Evolutionary conservation across 805 yeast species (phyloP).

Genomic region (Myxozyma sirexii): DNA sequence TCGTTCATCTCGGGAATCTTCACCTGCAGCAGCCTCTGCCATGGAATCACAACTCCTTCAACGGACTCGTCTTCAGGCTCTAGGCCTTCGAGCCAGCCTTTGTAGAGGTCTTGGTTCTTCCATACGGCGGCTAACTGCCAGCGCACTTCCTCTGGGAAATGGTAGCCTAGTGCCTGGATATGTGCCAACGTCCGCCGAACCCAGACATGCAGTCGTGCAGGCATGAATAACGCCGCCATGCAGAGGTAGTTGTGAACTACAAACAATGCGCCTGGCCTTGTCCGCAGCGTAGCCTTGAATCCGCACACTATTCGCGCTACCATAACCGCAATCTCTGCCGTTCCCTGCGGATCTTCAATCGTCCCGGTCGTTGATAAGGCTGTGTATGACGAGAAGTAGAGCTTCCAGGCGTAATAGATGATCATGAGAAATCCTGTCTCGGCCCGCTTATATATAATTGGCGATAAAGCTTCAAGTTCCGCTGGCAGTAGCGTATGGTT

Average conservation of each 20-base stretch:
- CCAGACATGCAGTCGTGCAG: conserved; percentile 24
- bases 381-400: conserved; percentile 25
- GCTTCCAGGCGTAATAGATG: conserved; percentile 22
- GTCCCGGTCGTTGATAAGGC: conserved; percentile 19
- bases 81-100: conserved; percentile 30
- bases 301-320: conserved; percentile 25
- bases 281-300: conserved; percentile 18
- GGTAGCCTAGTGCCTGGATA: conserved; percentile 26
- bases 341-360: conserved; percentile 10
- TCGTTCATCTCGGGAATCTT: conserved; percentile 11
- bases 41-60: conserved; percentile 24
- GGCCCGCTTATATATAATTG: conserved; percentile 21
- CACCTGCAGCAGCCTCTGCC: conserved; percentile 25
- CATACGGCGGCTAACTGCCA: conserved; percentile 24
- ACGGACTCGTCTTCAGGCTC: conserved; percentile 16
- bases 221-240: conserved; percentile 26
- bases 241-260: conserved; percentile 27
- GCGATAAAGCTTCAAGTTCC: conserved; percentile 21
- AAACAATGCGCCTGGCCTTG: conserved; percentile 22
- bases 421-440: conserved; percentile 18
- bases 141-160: conserved; percentile 29
- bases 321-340: conserved; percentile 18
- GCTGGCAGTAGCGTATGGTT: conserved; percentile 5
- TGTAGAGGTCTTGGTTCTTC: conserved; percentile 22
- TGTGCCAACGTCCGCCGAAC: conserved; percentile 28